Percentiles rank a stretch among this genome's conserved stretches.
Evolutionary conservation across 768 basidiomycete species (phyloP).

Genomic region (Favolaschia claudopus): DNA sequence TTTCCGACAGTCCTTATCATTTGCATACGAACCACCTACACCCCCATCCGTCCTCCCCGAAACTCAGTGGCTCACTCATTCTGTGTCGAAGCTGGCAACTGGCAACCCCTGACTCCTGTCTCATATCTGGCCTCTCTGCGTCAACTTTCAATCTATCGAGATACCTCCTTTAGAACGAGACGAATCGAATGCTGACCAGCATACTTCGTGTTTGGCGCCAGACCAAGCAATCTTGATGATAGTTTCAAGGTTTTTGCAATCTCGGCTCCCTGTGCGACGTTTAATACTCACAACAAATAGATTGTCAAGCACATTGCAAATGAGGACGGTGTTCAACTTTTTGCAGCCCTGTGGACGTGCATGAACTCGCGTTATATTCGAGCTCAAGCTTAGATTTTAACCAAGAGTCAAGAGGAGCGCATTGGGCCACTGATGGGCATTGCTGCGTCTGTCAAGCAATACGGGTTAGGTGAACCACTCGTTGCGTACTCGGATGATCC

Average conservation of each 20-base stretch:
- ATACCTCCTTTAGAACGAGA: too few species aligned
- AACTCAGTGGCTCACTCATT: too few species aligned
- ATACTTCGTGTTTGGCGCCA: conserved; percentile 27
- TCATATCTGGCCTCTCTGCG: too few species aligned
- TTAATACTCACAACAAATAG: too few species aligned
- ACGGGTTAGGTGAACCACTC: conserved; percentile 3
- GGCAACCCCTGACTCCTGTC: too few species aligned
- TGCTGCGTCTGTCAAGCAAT: not conserved
- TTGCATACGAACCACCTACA: too few species aligned
- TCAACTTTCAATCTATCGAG: too few species aligned
- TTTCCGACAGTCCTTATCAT: too few species aligned
- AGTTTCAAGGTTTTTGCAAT: conserved; percentile 30
- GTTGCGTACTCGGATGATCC: conserved; percentile 21
- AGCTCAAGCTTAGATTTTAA: not conserved
- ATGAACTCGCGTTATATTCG: conserved; percentile 21
- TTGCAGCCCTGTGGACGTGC: conserved; percentile 34
- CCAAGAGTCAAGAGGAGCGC: not conserved
- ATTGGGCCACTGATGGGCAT: not conserved
- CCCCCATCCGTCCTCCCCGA: too few species aligned
- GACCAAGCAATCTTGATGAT: conserved; percentile 34
- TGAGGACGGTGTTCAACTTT: conserved; percentile 28
- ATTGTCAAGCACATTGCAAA: conserved; percentile 36
- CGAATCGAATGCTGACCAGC: conserved; percentile 35
- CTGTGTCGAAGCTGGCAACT: too few species aligned
- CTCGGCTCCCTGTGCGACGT: too few species aligned